Percentiles rank a stretch among this genome's conserved stretches.
Conservation (phyloP, 2,329 filamentous ascomycete species). For the Phaeosphaeriaceae sp. region DNA sequence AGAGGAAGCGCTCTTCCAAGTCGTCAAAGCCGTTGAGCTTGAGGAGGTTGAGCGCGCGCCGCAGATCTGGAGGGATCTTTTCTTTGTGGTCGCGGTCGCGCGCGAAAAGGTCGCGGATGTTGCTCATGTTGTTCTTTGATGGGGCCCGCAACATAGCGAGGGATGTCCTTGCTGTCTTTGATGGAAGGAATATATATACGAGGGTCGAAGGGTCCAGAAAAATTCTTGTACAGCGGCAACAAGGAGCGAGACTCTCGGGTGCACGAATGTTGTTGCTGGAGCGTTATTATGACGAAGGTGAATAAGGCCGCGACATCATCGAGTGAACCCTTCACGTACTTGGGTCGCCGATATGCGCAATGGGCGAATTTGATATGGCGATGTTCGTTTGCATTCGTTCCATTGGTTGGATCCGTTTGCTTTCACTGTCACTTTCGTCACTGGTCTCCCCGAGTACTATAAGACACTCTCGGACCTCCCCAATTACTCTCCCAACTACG, state of each 20-base stretch:
- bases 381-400: background rate
- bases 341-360: background rate
- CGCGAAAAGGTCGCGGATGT: constrained; percentile 23
- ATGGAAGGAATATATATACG: background rate
- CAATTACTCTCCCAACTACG: background rate
- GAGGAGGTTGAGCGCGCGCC: constrained; percentile 33
- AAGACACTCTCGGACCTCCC: background rate
- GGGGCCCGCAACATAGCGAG: constrained; percentile 11
- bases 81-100: constrained; percentile 16
- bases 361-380: background rate
- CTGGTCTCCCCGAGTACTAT: background rate
- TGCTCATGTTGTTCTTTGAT: constrained; percentile 10
- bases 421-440: background rate
- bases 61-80: constrained; percentile 26
- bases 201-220: background rate
- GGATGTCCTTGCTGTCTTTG: background rate
- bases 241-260: background rate
- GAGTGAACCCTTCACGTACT: background rate
- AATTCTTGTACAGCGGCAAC: background rate
- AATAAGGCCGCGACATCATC: background rate
- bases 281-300: constrained; percentile 5
- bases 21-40: constrained; percentile 24
- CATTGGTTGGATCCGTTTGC: background rate
- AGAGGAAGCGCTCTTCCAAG: constrained; percentile 40
- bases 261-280: background rate